These are phyloP conservation scores for Candida parachauliodes DNA, from an alignment of 805 yeast species.

Conservation along the genomic window DNA sequence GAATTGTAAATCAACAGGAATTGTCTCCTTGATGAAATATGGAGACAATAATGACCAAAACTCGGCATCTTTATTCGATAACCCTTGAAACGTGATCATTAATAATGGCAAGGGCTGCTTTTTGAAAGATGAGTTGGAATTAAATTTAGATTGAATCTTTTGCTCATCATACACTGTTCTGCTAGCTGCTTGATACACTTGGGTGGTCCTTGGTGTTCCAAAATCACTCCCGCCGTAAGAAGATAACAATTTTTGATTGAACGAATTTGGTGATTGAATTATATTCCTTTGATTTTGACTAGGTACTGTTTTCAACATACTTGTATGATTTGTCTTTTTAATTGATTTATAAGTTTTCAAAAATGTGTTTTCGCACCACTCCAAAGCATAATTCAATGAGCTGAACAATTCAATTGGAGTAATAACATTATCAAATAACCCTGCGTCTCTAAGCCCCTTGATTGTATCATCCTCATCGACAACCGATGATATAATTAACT, in stretches of 20 bases:
- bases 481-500: conserved; percentile 76
- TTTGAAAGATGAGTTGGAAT: conserved; percentile 29
- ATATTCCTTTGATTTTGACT: not conserved
- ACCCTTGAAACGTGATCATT: conserved; percentile 61
- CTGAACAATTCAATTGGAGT: conserved; percentile 58
- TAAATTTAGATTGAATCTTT: conserved; percentile 45
- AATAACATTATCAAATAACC: conserved; percentile 45
- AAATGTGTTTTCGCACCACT: conserved; percentile 95
- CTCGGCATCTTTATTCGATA: conserved; percentile 42
- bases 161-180: conserved; percentile 43
- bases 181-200: conserved; percentile 51
- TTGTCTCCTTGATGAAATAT: conserved; percentile 46
- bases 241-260: conserved; percentile 1
- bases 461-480: conserved; percentile 62
- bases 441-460: conserved; percentile 76
- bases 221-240: conserved; percentile 1
- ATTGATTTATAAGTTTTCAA: conserved; percentile 54
- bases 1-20: conserved; percentile 44
- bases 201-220: conserved; percentile 50
- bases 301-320: conserved; percentile 4
- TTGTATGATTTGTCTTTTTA: conserved; percentile 18
- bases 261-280: conserved; percentile 1
- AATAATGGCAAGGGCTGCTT: conserved; percentile 62
- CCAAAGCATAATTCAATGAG: conserved; percentile 82
- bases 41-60: conserved; percentile 67